A percentile compares a stretch with the other conserved stretches of the same genome.
phyloP scores from a whole-genome alignment of 805 yeast genomes.

The Candida andamanensis region DNA sequence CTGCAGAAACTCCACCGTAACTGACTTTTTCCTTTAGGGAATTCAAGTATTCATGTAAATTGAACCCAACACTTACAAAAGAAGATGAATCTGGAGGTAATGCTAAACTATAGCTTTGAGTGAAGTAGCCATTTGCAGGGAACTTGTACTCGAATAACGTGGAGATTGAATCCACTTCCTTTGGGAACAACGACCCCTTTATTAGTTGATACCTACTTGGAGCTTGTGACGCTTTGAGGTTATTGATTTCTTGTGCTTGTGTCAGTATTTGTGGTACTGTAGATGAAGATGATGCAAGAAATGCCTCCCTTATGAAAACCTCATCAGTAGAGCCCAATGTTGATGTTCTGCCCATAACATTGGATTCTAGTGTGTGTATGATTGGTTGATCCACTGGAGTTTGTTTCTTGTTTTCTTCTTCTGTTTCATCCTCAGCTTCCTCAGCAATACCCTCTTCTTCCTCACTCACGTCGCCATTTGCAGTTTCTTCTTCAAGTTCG shows the following conservation, averaged over 20 bases:
- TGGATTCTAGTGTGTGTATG: slow-evolving; percentile 12
- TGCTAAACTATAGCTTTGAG: slow-evolving; percentile 31
- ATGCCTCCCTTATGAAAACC: slow-evolving; percentile 32
- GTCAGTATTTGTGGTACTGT: slow-evolving; percentile 7
- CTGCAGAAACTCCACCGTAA: slow-evolving; percentile 30
- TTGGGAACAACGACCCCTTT: slow-evolving; percentile 28
- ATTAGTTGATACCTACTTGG: slow-evolving; percentile 21
- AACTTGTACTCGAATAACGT: slow-evolving; percentile 36
- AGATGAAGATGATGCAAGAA: slow-evolving; percentile 25
- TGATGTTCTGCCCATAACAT: slow-evolving; percentile 24
- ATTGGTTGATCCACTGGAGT: slow-evolving; percentile 4
- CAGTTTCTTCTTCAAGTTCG: slow-evolving; percentile 10
- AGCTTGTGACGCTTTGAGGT: slow-evolving; percentile 8
- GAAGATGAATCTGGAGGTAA: slow-evolving; percentile 36
- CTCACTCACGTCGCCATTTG: slow-evolving; percentile 1
- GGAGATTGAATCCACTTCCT: slow-evolving; percentile 17
- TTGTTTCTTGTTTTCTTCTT: slow-evolving; percentile 8
- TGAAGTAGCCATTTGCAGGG: slow-evolving; percentile 35
- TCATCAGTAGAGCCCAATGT: slow-evolving; percentile 23
- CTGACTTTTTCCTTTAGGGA: slow-evolving; percentile 27
- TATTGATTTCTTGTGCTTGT: slow-evolving; percentile 9
- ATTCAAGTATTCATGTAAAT: slow-evolving; percentile 30
- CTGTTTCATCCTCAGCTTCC: slow-evolving; percentile 6
- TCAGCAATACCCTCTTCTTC: slow-evolving; percentile 13
- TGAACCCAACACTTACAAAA: slow-evolving; percentile 27